A percentile compares a stretch with the other conserved stretches of the same genome.
phyloP scores from a whole-genome alignment of 2,329 filamentous ascomycete genomes.

The Tolypocladium sp. region DNA sequence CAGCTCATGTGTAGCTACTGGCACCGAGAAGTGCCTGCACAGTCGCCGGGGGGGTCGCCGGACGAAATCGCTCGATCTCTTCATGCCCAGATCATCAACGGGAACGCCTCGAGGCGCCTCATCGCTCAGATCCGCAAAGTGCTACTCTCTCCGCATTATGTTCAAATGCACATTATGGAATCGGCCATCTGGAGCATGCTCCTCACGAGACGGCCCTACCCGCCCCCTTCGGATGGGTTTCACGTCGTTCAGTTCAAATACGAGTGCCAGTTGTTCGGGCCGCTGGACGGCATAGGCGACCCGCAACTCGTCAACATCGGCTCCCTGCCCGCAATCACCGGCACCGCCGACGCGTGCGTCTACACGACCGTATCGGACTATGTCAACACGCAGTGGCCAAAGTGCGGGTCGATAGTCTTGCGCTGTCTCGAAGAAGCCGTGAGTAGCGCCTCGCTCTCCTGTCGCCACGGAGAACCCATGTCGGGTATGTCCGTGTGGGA shows the following conservation, averaged over 20 bases:
- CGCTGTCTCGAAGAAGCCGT: slow-evolving; percentile 22
- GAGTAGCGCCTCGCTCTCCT: slow-evolving; percentile 14
- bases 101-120: slow-evolving; percentile 17
- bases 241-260: slow-evolving; percentile 25
- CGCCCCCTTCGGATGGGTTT: slow-evolving; percentile 23
- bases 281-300: slow-evolving; percentile 17
- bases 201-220: slow-evolving; percentile 19
- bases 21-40: slow-evolving; percentile 23
- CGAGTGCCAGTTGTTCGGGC: slow-evolving; percentile 21
- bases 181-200: slow-evolving; percentile 26
- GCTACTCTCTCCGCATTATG: slow-evolving; percentile 23
- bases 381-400: slow-evolving; percentile 20
- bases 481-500: slow-evolving; percentile 27
- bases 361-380: slow-evolving; percentile 24
- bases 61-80: slow-evolving; percentile 23
- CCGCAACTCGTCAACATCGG: slow-evolving; percentile 18
- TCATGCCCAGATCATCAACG: slow-evolving; percentile 17
- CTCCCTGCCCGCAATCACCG: slow-evolving; percentile 22
- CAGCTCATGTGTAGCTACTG: slow-evolving; percentile 26
- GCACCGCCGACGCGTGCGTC: slow-evolving; percentile 21
- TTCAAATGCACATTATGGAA: slow-evolving; percentile 28
- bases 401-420: slow-evolving; percentile 18
- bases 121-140: slow-evolving; percentile 18
- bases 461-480: slow-evolving; percentile 13
- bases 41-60: slow-evolving; percentile 22